phyloP scores from a whole-genome alignment of 2,329 filamentous ascomycete species.

The Drechslerella stenobrocha region DNA sequence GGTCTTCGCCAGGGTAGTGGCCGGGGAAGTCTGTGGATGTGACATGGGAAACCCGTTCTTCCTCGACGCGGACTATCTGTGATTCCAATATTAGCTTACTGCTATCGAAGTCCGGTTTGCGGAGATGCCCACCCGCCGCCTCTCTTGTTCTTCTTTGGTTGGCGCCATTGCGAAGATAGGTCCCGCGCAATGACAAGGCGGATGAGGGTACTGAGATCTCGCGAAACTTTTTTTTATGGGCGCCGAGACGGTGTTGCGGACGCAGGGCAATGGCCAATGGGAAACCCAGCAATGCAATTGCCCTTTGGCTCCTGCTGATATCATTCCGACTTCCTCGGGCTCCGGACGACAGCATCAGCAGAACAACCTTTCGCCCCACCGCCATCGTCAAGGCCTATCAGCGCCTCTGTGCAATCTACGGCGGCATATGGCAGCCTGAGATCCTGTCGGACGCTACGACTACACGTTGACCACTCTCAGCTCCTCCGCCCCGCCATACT shows the following conservation, averaged over 20 bases:
- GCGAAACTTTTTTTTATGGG: constrained; percentile 44
- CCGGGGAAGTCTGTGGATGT: constrained; percentile 88
- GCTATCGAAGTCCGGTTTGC: background rate
- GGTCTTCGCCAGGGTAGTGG: constrained; percentile 85
- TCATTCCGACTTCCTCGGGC: constrained; percentile 32
- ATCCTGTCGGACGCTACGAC: constrained; percentile 5
- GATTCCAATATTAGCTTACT: constrained; percentile 5
- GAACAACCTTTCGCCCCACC: background rate
- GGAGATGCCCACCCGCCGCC: constrained; percentile 62
- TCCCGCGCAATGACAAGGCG: constrained; percentile 2
- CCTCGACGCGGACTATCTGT: constrained; percentile 81
- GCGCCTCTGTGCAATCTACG: background rate
- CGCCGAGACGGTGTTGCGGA: constrained; percentile 4
- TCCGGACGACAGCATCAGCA: background rate
- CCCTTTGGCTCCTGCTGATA: constrained; percentile 32
- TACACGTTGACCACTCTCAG: constrained; percentile 22
- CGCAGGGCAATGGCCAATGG: constrained; percentile 20
- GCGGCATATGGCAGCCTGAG: constrained; percentile 29
- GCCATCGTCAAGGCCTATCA: constrained; percentile 5
- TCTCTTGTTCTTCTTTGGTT: constrained; percentile 64
- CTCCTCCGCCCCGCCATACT: constrained; percentile 42
- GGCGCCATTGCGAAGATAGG: constrained; percentile 57
- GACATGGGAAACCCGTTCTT: constrained; percentile 87
- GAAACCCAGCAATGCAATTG: constrained; percentile 34
- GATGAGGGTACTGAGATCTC: constrained; percentile 2